Conservation (phyloP, 305 asterid genomes). For the Striga hermonthica region DNA sequence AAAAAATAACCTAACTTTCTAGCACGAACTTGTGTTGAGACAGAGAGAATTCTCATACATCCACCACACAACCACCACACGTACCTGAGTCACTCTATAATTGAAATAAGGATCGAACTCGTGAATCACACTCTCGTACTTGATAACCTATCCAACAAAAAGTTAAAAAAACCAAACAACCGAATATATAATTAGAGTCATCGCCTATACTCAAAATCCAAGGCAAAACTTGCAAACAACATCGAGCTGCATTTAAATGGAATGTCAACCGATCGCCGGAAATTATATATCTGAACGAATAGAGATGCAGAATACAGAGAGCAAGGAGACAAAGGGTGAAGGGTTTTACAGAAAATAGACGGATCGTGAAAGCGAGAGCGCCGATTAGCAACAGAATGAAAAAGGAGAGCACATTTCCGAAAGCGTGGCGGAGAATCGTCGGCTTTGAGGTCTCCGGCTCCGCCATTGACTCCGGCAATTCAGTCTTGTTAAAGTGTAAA, state of each 20-base stretch:
- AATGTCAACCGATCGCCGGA: slow-evolving; percentile 29
- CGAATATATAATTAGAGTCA: slow-evolving; percentile 3
- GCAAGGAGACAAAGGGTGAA: slow-evolving; percentile 5
- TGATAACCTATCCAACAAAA: slow-evolving; percentile 67
- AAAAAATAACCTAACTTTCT: slow-evolving; percentile 12
- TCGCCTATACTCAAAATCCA: slow-evolving; percentile 24
- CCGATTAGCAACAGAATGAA: slow-evolving; percentile 88
- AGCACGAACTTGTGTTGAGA: slow-evolving; percentile 10
- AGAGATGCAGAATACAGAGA: neutral
- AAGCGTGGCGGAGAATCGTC: slow-evolving; percentile 68
- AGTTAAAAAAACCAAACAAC: slow-evolving; percentile 17
- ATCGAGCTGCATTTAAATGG: slow-evolving; percentile 16
- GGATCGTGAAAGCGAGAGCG: slow-evolving; percentile 98
- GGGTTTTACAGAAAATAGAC: slow-evolving; percentile 76
- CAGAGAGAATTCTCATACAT: slow-evolving; percentile 19
- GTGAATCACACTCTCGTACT: slow-evolving; percentile 98
- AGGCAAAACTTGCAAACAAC: slow-evolving; percentile 17
- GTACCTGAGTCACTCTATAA: slow-evolving; percentile 98
- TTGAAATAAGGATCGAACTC: slow-evolving; percentile 99
- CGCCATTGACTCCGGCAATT: slow-evolving; percentile 72
- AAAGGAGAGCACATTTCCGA: slow-evolving; percentile 79
- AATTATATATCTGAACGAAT: slow-evolving; percentile 9
- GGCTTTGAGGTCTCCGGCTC: slow-evolving; percentile 51
- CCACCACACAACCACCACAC: slow-evolving; percentile 33
- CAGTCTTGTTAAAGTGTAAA: slow-evolving; percentile 29